These are phyloP conservation scores for Leccinum disarticulatum DNA, from an alignment of 768 basidiomycete genomes.

Conservation along the genomic window DNA sequence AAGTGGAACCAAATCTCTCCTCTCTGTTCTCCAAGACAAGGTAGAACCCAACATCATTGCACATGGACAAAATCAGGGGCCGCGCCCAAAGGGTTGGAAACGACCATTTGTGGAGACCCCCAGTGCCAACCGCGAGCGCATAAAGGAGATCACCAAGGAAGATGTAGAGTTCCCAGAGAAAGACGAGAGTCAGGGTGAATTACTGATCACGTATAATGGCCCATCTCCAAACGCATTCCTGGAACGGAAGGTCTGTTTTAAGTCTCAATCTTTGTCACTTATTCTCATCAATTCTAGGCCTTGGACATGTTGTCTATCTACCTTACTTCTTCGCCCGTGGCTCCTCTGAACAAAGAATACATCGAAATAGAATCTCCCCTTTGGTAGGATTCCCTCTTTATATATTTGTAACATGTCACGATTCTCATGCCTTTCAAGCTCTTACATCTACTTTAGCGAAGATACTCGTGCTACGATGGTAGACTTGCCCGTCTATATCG, in stretches of 20 bases:
- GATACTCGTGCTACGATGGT: slow-evolving; percentile 69
- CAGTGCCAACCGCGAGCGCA: slow-evolving; percentile 59
- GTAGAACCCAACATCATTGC: slow-evolving; percentile 80
- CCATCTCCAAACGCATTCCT: slow-evolving; percentile 71
- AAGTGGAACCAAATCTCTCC: slow-evolving; percentile 68
- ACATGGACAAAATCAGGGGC: slow-evolving; percentile 71
- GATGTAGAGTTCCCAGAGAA: slow-evolving; percentile 93
- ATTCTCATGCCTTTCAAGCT: slow-evolving; percentile 43
- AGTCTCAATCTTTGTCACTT: background rate
- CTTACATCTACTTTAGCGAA: slow-evolving; percentile 83
- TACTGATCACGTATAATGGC: slow-evolving; percentile 75
- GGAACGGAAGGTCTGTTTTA: slow-evolving; percentile 57
- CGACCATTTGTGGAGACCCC: slow-evolving; percentile 91
- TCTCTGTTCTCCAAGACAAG: slow-evolving; percentile 77
- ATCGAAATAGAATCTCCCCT: slow-evolving; percentile 88
- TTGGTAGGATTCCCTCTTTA: slow-evolving; percentile 50
- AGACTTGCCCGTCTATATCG: slow-evolving; percentile 74
- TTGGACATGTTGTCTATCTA: slow-evolving; percentile 86
- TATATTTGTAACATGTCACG: background rate
- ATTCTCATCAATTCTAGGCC: slow-evolving; percentile 48
- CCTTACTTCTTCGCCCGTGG: slow-evolving; percentile 79
- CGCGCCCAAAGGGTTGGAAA: slow-evolving; percentile 80
- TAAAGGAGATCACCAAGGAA: slow-evolving; percentile 54
- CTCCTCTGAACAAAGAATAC: slow-evolving; percentile 87
- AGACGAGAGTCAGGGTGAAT: slow-evolving; percentile 92